Evolutionary conservation across 2,329 filamentous ascomycete species (phyloP).

Genomic region (Aspergillus sp.): DNA sequence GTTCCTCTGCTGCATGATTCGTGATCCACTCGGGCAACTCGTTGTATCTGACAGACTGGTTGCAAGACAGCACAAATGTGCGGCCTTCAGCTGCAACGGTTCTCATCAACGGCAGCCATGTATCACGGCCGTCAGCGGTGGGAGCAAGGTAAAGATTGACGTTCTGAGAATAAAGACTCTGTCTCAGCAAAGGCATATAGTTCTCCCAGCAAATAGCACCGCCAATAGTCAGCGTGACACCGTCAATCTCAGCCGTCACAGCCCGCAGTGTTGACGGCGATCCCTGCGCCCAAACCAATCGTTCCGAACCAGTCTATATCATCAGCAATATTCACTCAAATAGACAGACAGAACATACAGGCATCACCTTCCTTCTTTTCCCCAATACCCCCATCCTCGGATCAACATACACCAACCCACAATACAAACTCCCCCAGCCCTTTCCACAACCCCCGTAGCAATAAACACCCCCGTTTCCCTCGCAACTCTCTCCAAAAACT

Average conservation of each 20-base stretch:
- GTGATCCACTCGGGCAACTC: conserved; percentile 57
- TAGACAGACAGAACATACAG: conserved; percentile 43
- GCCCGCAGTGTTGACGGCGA: conserved; percentile 73
- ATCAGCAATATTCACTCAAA: background rate
- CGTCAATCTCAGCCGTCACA: conserved; percentile 72
- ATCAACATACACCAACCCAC: conserved; percentile 75
- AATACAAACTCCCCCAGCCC: conserved; percentile 80
- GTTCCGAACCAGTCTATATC: conserved; percentile 66
- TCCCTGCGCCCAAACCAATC: conserved; percentile 85
- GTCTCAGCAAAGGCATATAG: conserved; percentile 86
- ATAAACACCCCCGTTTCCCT: conserved; percentile 75
- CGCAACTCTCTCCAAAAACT: conserved; percentile 72
- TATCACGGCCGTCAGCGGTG: conserved; percentile 77
- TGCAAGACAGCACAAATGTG: conserved; percentile 79
- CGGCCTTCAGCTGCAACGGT: conserved; percentile 78
- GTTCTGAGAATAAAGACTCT: conserved; percentile 81
- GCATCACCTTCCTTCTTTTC: conserved; percentile 90
- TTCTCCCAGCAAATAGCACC: conserved; percentile 96
- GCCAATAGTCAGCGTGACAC: conserved; percentile 73
- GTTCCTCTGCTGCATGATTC: no score
- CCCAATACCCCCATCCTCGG: conserved; percentile 68
- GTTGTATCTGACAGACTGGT: conserved; percentile 67
- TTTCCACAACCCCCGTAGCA: conserved; percentile 75
- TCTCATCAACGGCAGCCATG: conserved; percentile 77
- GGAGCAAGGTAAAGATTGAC: conserved; percentile 89